A percentile compares a stretch with the other conserved stretches of the same genome.
Evolutionary conservation across 2,329 filamentous ascomycete genomes (phyloP).

Genomic region (Aspergillus novofumigatus): DNA sequence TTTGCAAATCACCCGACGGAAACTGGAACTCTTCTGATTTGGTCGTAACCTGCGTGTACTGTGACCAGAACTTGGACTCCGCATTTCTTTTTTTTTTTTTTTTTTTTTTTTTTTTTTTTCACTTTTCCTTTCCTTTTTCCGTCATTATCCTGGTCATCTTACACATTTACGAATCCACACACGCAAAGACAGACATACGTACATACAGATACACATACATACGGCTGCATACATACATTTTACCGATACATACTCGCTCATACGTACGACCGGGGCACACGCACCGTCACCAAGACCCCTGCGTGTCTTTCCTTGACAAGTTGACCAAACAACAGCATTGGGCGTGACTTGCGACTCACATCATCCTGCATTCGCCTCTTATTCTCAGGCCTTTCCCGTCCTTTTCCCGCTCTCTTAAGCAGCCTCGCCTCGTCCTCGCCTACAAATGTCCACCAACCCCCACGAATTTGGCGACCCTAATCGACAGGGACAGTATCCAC

Average conservation of each 20-base stretch:
- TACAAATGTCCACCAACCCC: constrained; percentile 43
- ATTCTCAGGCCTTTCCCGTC: constrained; percentile 17
- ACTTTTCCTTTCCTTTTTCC: background rate
- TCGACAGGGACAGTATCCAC: constrained; percentile 45
- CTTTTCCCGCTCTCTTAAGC: constrained; percentile 18
- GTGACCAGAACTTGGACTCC: constrained; percentile 19
- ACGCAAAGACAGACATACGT: constrained; percentile 8
- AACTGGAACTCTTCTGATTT: constrained; percentile 24
- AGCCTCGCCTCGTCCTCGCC: constrained; percentile 17
- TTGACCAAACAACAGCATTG: constrained; percentile 14
- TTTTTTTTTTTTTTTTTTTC: too few species aligned
- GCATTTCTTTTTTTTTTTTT: constrained; percentile 12
- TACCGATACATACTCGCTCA: constrained; percentile 4
- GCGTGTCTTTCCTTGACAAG: background rate
- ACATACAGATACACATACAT: constrained; percentile 9
- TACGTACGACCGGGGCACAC: constrained; percentile 7
- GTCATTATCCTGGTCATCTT: constrained; percentile 19
- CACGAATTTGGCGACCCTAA: constrained; percentile 39
- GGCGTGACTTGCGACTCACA: constrained; percentile 25
- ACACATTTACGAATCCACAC: constrained; percentile 8
- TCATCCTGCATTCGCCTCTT: constrained; percentile 26
- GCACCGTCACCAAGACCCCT: constrained; percentile 12
- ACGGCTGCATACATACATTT: constrained; percentile 5
- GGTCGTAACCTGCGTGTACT: constrained; percentile 10
- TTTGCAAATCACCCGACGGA: constrained; percentile 30